Evolutionary conservation across 805 yeast genomes (phyloP).

Genomic region (Candida silvicultrix): DNA sequence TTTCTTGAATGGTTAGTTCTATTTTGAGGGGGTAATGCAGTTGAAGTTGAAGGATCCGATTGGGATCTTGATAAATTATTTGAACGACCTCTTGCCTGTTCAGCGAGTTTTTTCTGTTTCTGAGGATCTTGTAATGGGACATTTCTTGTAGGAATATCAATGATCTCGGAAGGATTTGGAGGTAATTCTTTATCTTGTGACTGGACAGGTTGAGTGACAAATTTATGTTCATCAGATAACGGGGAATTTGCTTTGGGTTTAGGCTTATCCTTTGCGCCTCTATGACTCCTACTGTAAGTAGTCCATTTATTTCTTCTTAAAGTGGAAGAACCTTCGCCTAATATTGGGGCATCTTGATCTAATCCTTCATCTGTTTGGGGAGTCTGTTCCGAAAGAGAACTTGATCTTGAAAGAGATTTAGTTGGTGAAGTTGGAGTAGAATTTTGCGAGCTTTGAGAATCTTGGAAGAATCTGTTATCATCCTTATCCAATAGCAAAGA

Average conservation of each 20-base stretch:
- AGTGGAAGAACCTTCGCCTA: slow-evolving; percentile 15
- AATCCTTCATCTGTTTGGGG: slow-evolving; percentile 8
- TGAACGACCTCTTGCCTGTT: neutral
- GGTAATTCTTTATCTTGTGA: slow-evolving; percentile 5
- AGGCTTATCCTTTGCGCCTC: slow-evolving; percentile 6
- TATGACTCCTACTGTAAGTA: slow-evolving; percentile 38
- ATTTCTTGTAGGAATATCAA: neutral
- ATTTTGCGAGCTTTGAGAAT: neutral
- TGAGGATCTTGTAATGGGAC: neutral
- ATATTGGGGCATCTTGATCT: slow-evolving; percentile 21
- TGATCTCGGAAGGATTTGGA: neutral
- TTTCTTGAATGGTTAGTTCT: slow-evolving; percentile 29
- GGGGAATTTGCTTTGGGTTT: slow-evolving; percentile 10
- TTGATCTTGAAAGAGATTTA: neutral
- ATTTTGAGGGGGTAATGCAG: slow-evolving; percentile 4
- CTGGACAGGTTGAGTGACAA: slow-evolving; percentile 1
- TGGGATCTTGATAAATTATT: slow-evolving; percentile 11
- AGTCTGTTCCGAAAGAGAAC: neutral
- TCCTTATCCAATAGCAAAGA: slow-evolving; percentile 5
- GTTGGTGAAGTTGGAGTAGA: neutral
- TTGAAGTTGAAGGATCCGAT: slow-evolving; percentile 1
- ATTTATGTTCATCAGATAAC: slow-evolving; percentile 6
- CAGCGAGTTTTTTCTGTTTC: neutral
- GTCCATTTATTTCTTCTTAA: slow-evolving; percentile 44
- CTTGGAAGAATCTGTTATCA: slow-evolving; percentile 3